A percentile compares a stretch with the other conserved stretches of the same genome.
Evolutionary conservation across 2,329 filamentous ascomycete genomes (phyloP).

Genomic region (Trichoderma polysporum): DNA sequence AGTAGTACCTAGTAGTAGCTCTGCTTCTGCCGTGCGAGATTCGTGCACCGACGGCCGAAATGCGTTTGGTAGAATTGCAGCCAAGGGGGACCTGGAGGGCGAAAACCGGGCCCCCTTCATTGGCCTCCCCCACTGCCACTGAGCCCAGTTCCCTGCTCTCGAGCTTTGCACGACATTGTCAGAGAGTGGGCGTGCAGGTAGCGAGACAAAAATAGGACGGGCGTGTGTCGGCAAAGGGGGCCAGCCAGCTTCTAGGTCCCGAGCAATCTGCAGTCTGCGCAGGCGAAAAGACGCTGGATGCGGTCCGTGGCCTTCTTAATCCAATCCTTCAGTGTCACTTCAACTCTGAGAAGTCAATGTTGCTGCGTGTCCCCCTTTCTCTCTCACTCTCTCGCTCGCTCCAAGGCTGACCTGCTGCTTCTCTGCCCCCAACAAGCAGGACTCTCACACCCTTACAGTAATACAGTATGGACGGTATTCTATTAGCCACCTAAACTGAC

Average conservation of each 20-base stretch:
- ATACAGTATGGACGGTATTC: background rate
- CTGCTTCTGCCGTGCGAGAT: background rate
- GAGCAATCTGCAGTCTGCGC: background rate
- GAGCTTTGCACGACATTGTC: constrained; percentile 10
- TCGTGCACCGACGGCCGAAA: background rate
- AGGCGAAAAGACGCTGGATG: background rate
- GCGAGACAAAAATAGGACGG: constrained; percentile 16
- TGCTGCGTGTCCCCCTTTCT: background rate
- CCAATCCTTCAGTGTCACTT: constrained; percentile 13
- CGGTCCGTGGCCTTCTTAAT: background rate
- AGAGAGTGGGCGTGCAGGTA: constrained; percentile 12
- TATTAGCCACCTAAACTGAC: background rate
- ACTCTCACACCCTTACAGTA: background rate
- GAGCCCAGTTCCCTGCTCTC: constrained; percentile 6
- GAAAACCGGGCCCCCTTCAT: constrained; percentile 14
- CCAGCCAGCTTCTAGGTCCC: background rate
- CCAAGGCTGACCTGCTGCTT: background rate
- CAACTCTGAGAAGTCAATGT: background rate
- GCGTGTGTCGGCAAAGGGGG: constrained; percentile 13
- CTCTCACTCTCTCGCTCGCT: too few species aligned
- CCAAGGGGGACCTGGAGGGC: background rate
- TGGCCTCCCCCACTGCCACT: background rate
- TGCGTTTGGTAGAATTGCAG: background rate
- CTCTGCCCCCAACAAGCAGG: background rate
- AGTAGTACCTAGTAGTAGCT: too few species aligned